These are phyloP conservation scores for Gaultheria prostrata DNA, from an alignment of 148 eudicot genomes.

Conservation along the genomic window DNA sequence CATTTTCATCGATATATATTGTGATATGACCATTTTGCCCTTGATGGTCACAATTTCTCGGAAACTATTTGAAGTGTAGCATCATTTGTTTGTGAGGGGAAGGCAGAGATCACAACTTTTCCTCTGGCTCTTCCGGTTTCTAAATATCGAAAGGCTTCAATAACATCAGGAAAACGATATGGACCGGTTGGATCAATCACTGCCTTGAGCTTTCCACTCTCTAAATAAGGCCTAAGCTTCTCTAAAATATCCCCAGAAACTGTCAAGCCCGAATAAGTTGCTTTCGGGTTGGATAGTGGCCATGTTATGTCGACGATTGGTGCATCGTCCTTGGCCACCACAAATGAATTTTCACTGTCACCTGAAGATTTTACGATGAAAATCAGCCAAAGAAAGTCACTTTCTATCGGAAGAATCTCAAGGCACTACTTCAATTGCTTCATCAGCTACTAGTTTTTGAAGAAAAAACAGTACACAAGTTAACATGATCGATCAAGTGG, in stretches of 20 bases:
- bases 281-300: conserved; percentile 53
- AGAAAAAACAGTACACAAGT: neutral
- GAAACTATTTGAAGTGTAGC: neutral
- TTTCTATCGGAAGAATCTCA: neutral
- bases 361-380: conserved; percentile 20
- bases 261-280: conserved; percentile 39
- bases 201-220: conserved; percentile 40
- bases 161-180: conserved; percentile 30
- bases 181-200: conserved; percentile 49
- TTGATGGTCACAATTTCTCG: neutral
- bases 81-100: conserved; percentile 18
- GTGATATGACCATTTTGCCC: neutral
- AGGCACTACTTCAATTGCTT: neutral
- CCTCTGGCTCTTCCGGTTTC: conserved; percentile 63
- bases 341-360: conserved; percentile 32
- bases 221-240: conserved; percentile 35
- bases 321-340: conserved; percentile 42
- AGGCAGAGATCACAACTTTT: conserved; percentile 47
- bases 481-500: neutral
- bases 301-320: conserved; percentile 55
- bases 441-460: neutral
- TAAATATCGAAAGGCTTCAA: conserved; percentile 42
- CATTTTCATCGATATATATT: neutral
- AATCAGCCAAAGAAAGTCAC: neutral
- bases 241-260: conserved; percentile 48